Evolutionary conservation across 805 yeast genomes (phyloP).

Genomic region (Pichia exigua): DNA sequence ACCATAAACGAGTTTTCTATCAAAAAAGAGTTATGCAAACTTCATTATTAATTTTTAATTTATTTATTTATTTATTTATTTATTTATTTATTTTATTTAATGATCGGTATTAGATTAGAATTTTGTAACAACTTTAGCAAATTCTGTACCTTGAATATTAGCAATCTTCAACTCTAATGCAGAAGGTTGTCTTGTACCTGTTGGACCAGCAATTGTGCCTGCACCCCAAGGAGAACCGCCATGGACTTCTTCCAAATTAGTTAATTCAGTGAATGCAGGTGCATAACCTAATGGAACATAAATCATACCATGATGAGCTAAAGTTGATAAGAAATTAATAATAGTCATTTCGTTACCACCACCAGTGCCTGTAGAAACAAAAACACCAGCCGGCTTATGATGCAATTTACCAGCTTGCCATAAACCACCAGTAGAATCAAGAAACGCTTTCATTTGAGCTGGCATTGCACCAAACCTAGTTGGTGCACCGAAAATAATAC

Average conservation of each 20-base stretch:
- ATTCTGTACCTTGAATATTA: slow-evolving; percentile 57
- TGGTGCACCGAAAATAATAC: slow-evolving; percentile 78
- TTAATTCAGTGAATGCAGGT: slow-evolving; percentile 43
- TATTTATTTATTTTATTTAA: background rate
- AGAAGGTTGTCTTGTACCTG: slow-evolving; percentile 65
- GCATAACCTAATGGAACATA: slow-evolving; percentile 75
- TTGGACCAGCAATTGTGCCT: slow-evolving; percentile 67
- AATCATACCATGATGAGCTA: slow-evolving; percentile 75
- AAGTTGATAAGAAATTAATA: slow-evolving; percentile 51
- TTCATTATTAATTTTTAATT: too few species aligned
- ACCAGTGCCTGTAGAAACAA: slow-evolving; percentile 70
- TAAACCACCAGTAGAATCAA: slow-evolving; percentile 70
- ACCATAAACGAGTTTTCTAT: slow-evolving; percentile 37
- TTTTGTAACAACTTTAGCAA: slow-evolving; percentile 39
- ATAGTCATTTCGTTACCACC: slow-evolving; percentile 79
- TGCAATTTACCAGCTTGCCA: slow-evolving; percentile 69
- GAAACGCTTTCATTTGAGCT: slow-evolving; percentile 68
- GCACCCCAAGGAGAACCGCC: slow-evolving; percentile 89
- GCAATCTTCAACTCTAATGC: slow-evolving; percentile 59
- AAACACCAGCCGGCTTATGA: slow-evolving; percentile 70
- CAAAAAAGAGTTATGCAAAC: too few species aligned
- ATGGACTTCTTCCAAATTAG: slow-evolving; percentile 54
- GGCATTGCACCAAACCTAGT: slow-evolving; percentile 80
- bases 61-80: background rate
- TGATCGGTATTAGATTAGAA: slow-evolving; percentile 4